phyloP scores from a whole-genome alignment of 2,329 filamentous ascomycete genomes.

The Trichoderma sp. region DNA sequence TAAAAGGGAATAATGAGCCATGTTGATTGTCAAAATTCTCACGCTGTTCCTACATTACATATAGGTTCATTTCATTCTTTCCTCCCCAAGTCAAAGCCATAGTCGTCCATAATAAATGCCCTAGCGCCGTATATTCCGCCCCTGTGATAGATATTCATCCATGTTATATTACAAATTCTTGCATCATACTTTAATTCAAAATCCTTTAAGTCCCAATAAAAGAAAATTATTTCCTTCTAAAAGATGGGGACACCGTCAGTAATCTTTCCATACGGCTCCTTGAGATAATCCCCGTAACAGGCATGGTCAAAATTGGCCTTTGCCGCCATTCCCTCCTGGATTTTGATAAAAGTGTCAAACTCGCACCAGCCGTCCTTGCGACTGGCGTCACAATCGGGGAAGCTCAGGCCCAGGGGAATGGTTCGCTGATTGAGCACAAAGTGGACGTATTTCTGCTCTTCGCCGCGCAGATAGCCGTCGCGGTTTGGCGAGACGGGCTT shows the following conservation, averaged over 20 bases:
- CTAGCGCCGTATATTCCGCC: background rate
- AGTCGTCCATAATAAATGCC: background rate
- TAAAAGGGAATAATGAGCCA: background rate
- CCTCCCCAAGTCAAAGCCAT: background rate
- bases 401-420: conserved; percentile 67
- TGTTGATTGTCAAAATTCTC: background rate
- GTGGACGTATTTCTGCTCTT: conserved; percentile 70
- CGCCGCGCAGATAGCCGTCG: conserved; percentile 55
- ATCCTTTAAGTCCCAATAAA: background rate
- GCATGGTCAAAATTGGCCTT: conserved; percentile 66
- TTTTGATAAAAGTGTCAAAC: conserved; percentile 66
- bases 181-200: background rate
- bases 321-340: conserved; percentile 62
- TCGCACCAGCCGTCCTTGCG: conserved; percentile 79
- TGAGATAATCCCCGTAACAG: conserved; percentile 62
- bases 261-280: conserved; percentile 45
- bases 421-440: conserved; percentile 77
- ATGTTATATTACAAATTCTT: background rate
- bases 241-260: conserved; percentile 44
- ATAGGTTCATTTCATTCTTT: background rate
- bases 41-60: background rate
- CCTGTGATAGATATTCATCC: background rate
- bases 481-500: conserved; percentile 62
- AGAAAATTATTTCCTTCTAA: background rate
- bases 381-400: conserved; percentile 63